Evolutionary conservation across 1,139 yeast species (phyloP), one percentile per base, ranked within the genome.

Genomic region (Pneumocystis carinii): DNA sequence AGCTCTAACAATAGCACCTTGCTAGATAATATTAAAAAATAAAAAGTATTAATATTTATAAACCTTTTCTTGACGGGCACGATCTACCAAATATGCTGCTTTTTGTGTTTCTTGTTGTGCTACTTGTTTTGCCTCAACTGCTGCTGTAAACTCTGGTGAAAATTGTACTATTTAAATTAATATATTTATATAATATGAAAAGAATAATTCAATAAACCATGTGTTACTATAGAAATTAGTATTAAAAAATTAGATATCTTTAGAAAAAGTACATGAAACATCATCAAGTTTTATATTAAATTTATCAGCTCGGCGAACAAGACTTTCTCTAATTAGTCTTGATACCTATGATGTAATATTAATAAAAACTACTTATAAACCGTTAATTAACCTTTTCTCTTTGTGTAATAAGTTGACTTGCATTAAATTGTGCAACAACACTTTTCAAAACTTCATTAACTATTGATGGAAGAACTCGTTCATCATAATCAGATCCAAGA

Each of bases 51-150:
- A 8, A 24, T 92, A 95, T 75, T 90, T 97, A 75, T 48, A 24
- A 24, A 48, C 55, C 55, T 92, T 92, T 77, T 92, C 98, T 76
- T 94, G 98, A 70, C 87, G 84, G 19, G 99, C 98, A 73, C 90
- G 88, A 75, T 92, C 98, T 63, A 92, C 98, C 62, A 92, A 80
- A 70, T 90, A 94, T 0, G 97, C 97, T 15, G 98, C 97, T 75
- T 96, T 84, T 77, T 92, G 97, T 37, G 98, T 97, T 74, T 92
- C 98, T 78, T 92, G 99, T 76, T 94, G 98, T 42, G 99, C 98
- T 75, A 92, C 92, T 78, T 92, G 98, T 77, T 92, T 92, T 66
- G 97, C 96, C 77, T 92, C 99, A 63, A 92, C 99, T 1, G 99
- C 98, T 61, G 86, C 85, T 63, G 97, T 90, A 75, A 92, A 92